Conservation (phyloP, 2,329 filamentous ascomycete genomes). For the Stagonosporopsis tanaceti region DNA sequence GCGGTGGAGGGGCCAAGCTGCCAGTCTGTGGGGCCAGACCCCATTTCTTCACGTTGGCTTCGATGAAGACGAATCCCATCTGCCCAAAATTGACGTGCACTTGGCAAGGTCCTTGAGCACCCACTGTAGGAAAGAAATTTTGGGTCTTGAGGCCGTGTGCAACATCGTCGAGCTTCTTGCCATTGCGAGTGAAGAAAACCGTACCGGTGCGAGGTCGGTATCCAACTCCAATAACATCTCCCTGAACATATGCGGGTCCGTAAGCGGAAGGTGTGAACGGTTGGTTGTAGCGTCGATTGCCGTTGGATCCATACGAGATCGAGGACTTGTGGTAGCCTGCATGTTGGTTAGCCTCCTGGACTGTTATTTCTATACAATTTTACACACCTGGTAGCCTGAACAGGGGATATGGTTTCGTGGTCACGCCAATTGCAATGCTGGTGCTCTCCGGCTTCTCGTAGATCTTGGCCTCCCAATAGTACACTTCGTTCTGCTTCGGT, state of each 20-base stretch:
- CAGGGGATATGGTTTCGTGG: constrained; percentile 94
- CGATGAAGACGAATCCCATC: constrained; percentile 97
- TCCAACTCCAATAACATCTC: constrained; percentile 93
- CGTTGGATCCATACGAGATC: constrained; percentile 87
- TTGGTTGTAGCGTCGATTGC: constrained; percentile 88
- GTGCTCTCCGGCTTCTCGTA: constrained; percentile 95
- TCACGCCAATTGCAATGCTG: constrained; percentile 88
- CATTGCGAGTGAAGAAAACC: constrained; percentile 97
- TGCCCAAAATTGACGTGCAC: constrained; percentile 98
- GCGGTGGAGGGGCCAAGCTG: constrained; percentile 91
- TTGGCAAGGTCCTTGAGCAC: constrained; percentile 89
- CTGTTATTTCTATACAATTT: neutral
- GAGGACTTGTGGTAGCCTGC: constrained; percentile 91
- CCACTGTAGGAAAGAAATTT: constrained; percentile 98
- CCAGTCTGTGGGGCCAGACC: constrained; percentile 95
- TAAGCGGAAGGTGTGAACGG: constrained; percentile 84
- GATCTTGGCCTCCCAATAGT: constrained; percentile 99
- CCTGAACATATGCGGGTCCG: constrained; percentile 85
- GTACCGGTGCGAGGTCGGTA: constrained; percentile 94
- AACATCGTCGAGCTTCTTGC: constrained; percentile 95
- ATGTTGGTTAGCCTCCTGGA: constrained; percentile 25
- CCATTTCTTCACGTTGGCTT: constrained; percentile 99
- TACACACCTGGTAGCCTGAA: constrained; percentile 88
- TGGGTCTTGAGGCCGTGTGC: constrained; percentile 91
- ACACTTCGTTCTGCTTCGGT: constrained; percentile 98